Evolutionary conservation across 2,329 filamentous ascomycete genomes (phyloP).

Genomic region (Epichloe scottii): DNA sequence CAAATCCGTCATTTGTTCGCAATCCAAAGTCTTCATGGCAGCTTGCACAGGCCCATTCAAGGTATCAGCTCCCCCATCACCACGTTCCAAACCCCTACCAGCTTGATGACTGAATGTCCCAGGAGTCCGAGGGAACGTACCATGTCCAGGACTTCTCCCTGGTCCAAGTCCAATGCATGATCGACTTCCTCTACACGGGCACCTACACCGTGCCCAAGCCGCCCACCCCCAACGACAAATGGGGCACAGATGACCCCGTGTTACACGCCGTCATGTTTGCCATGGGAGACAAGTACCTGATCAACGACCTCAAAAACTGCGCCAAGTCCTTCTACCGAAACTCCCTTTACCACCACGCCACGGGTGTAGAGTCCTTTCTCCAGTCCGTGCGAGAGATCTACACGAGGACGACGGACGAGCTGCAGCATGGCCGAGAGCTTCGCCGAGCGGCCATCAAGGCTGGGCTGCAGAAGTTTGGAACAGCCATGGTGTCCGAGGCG

Average conservation of each 20-base stretch:
- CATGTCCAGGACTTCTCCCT: neutral
- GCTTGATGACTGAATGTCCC: neutral
- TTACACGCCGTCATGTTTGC: slow-evolving; percentile 1
- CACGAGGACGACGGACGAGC: neutral
- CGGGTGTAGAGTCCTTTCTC: neutral
- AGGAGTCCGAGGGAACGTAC: neutral
- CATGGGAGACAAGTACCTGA: neutral
- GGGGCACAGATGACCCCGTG: neutral
- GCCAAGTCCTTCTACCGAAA: neutral
- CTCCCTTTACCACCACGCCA: neutral
- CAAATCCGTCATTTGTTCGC: slow-evolving; percentile 1
- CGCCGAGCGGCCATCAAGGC: neutral
- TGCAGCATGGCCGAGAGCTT: neutral
- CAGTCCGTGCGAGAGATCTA: neutral
- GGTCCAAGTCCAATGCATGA: neutral
- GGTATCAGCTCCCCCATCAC: neutral
- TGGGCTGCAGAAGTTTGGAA: neutral
- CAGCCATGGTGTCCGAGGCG: neutral
- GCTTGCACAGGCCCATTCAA: neutral
- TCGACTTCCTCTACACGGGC: slow-evolving; percentile 1
- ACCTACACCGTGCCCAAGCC: neutral
- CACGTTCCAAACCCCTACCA: neutral
- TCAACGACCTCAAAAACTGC: neutral
- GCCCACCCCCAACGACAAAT: neutral
- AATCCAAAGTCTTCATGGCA: neutral